These are phyloP conservation scores for Cryptococcus amylolentus DNA, from an alignment of 1,284 basidiomycete genomes.

Conservation along the genomic window DNA sequence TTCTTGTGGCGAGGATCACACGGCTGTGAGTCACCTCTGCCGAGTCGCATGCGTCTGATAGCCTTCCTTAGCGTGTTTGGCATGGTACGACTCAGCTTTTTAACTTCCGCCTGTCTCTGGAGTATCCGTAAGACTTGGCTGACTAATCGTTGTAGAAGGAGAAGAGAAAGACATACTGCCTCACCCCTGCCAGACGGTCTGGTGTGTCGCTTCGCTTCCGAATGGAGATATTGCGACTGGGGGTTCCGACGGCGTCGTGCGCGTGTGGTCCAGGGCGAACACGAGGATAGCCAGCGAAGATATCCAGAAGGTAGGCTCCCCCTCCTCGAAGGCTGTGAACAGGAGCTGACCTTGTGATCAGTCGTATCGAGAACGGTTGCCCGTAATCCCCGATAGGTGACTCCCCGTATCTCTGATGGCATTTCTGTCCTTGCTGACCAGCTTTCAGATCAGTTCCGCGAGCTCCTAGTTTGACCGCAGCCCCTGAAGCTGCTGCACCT, in stretches of 20 bases:
- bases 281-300: neutral
- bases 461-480: no score
- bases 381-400: no score
- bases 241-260: slow-evolving; percentile 31
- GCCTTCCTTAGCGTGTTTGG: slow-evolving; percentile 19
- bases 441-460: no score
- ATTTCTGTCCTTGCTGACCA: no score
- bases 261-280: slow-evolving; percentile 23
- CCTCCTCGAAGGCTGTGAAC: no score
- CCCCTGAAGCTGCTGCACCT: no score
- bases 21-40: slow-evolving; percentile 18
- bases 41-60: slow-evolving; percentile 1
- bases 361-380: no score
- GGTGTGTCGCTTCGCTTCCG: slow-evolving; percentile 23
- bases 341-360: no score
- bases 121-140: neutral
- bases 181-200: slow-evolving; percentile 40
- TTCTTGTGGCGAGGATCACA: slow-evolving; percentile 41
- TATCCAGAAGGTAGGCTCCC: no score
- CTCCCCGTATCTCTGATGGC: no score
- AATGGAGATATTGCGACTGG: slow-evolving; percentile 36
- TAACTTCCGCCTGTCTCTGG: neutral
- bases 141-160: neutral
- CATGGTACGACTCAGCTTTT: slow-evolving; percentile 8
- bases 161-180: slow-evolving; percentile 7